Percentiles rank a stretch among this genome's conserved stretches.
Conservation (phyloP, 345 rosid genomes). For the Syzygium aqueum region DNA sequence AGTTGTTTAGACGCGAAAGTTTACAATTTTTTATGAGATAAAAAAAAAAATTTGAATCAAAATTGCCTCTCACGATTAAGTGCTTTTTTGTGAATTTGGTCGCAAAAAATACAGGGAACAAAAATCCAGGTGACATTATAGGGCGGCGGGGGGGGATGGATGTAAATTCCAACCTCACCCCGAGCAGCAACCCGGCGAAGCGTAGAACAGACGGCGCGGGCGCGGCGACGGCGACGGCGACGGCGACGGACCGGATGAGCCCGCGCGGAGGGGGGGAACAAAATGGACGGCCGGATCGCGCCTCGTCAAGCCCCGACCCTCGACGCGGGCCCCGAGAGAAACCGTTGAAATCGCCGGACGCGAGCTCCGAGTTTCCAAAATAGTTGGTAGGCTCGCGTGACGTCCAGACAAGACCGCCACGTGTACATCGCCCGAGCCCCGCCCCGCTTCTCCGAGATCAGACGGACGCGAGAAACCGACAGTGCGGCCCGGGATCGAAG, state of each 20-base stretch:
- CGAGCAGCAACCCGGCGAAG: neutral
- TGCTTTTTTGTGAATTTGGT: too few species aligned
- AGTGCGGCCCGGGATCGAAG: neutral
- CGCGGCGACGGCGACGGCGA: neutral
- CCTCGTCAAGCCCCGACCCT: neutral
- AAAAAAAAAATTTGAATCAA: too few species aligned
- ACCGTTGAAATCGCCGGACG: neutral
- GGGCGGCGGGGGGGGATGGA: fast-evolving
- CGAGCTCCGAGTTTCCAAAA: neutral
- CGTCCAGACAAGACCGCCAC: neutral
- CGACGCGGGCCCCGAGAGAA: neutral
- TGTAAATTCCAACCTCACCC: neutral
- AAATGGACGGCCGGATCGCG: neutral
- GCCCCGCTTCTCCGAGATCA: neutral
- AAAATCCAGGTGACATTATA: neutral
- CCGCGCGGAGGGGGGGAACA: neutral
- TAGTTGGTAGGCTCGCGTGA: neutral
- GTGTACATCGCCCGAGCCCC: neutral
- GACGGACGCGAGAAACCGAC: neutral
- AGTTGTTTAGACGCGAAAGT: too few species aligned
- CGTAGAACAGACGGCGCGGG: neutral
- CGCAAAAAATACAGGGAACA: neutral
- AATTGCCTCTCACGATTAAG: too few species aligned
- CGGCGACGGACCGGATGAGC: neutral
- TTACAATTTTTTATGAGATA: too few species aligned